These are phyloP conservation scores for Salicornia ramosissima DNA, from an alignment of 148 eudicot genomes.

Conservation along the genomic window DNA sequence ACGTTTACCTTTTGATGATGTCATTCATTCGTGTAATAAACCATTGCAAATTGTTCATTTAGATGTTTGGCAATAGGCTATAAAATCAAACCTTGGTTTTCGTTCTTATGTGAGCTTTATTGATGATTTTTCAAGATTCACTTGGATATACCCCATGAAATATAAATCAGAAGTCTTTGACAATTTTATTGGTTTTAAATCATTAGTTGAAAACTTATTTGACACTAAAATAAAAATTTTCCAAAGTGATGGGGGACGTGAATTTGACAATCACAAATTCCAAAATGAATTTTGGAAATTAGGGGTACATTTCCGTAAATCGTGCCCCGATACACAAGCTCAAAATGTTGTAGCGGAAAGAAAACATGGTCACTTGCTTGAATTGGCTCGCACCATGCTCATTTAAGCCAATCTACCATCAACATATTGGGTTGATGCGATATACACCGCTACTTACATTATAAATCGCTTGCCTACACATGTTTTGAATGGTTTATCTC, in stretches of 20 bases:
- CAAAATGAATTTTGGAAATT: not conserved
- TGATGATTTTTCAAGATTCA: constrained; percentile 4
- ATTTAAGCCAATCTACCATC: not conserved
- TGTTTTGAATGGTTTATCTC: not conserved
- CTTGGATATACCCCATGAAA: constrained; percentile 6
- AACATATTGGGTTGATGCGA: constrained; percentile 1
- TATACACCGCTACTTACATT: not conserved
- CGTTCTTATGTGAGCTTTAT: constrained; percentile 1
- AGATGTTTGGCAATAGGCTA: not conserved
- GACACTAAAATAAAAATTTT: no score
- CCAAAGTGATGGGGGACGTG: no score
- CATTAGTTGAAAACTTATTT: constrained; percentile 2
- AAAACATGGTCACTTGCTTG: not conserved
- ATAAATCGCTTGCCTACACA: no score
- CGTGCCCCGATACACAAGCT: no score
- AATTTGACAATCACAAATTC: not conserved
- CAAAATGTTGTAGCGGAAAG: constrained; percentile 9
- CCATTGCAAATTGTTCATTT: not conserved
- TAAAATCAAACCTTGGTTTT: not conserved
- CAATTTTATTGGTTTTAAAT: not conserved
- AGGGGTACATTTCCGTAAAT: not conserved
- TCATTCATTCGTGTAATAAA: constrained; percentile 1
- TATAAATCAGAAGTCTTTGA: not conserved
- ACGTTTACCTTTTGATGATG: not conserved
- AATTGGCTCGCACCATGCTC: constrained; percentile 1